A percentile compares a stretch with the other conserved stretches of the same genome.
These are phyloP conservation scores for Nakazawaea wyomingensis DNA, from an alignment of 805 yeast genomes.

Conservation along the genomic window DNA sequence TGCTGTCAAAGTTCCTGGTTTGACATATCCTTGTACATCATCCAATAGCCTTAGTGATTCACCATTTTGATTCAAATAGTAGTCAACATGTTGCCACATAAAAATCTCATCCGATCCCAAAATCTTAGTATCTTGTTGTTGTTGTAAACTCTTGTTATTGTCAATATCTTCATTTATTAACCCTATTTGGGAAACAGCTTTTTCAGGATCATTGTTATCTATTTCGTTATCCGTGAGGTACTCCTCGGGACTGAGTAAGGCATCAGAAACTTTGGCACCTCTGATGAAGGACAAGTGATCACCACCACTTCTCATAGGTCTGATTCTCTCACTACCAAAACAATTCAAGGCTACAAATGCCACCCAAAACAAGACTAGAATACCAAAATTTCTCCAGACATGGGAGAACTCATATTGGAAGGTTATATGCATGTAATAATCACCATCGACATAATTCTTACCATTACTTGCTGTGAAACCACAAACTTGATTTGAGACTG, in stretches of 20 bases:
- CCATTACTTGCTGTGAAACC: constrained; percentile 49
- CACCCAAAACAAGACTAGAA: constrained; percentile 40
- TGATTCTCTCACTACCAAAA: constrained; percentile 22
- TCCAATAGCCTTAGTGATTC: constrained; percentile 35
- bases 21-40: constrained; percentile 37
- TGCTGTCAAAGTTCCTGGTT: constrained; percentile 55
- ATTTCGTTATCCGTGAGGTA: neutral
- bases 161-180: neutral
- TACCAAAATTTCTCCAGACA: constrained; percentile 44
- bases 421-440: constrained; percentile 28
- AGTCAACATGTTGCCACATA: constrained; percentile 59
- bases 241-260: constrained; percentile 1
- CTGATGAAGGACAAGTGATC: constrained; percentile 37
- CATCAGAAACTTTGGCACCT: constrained; percentile 27
- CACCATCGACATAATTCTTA: constrained; percentile 50
- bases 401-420: constrained; percentile 33
- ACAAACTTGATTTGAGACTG: constrained; percentile 41
- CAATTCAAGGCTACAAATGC: constrained; percentile 23
- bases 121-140: constrained; percentile 12
- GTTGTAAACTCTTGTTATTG: neutral
- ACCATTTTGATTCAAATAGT: constrained; percentile 46
- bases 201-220: neutral
- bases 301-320: constrained; percentile 21
- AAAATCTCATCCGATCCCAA: constrained; percentile 43
- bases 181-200: neutral